Evolutionary conservation across 176 grass and related monocot genomes (phyloP), one percentile per base, ranked within the genome.

Genomic region (Tillandsia fasciculata): DNA sequence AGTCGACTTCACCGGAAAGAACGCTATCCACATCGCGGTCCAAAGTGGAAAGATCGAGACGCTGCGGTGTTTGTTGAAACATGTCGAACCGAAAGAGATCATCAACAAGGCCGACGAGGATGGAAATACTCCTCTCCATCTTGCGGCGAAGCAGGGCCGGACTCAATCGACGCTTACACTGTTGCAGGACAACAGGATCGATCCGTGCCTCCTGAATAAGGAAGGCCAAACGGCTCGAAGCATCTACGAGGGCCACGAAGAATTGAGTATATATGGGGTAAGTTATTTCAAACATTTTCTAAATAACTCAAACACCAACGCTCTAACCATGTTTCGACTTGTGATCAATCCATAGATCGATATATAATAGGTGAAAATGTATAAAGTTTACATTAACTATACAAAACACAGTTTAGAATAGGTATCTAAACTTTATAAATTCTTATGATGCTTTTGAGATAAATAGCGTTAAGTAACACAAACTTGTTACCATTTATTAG

Each of bases 61-160:
- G 1, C 83, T 90, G 56, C 9, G 28, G 63, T 76, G 83, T 76
- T 80, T 90, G 26, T 77, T 90, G 69, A 59, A 49, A 17, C 50
- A 49, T 51, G 56, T 82, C 5, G 49, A 26, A 3, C 73, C 68
- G 10, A 63, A 77, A 0, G 86, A 85, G 74, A 68, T 89, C 18
- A 69, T 89, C 61, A 89, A 89, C 64, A 82, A 76, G 7, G 71
- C 33, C 66, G 84, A 78, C 65, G 42, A 71, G 8, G 66, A 84
- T 22, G 86, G 86, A 26, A 88, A 81, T 51, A 84, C 86, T 64
- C 81, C 82, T 15, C 50, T 92, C 26, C 89, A 91, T 64, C 49
- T 91, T 8, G 76, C 65, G 50, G 84, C 82, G 2, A 78, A 65
- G 53, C 75, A 53, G 50, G 33, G 66, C 28, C 73, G 73, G 23